phyloP scores from a whole-genome alignment of 1,139 yeast genomes.

The Zhuliangozyma blackwelliae region DNA sequence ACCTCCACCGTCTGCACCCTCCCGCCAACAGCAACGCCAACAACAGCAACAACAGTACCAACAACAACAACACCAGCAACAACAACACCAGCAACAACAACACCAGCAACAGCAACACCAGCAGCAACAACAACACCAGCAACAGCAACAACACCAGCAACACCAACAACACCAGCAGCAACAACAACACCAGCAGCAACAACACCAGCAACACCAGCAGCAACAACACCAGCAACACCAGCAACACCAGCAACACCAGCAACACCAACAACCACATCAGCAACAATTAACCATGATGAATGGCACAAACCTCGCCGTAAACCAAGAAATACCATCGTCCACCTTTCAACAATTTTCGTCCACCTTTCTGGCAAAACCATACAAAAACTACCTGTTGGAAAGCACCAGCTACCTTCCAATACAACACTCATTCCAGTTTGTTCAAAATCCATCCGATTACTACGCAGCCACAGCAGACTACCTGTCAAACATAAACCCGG shows the following conservation, averaged over 20 bases:
- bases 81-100: too few relatives aligned
- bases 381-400: constrained; percentile 11
- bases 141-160: constrained; percentile 2
- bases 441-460: too few relatives aligned
- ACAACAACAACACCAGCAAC: too few relatives aligned
- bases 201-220: too few relatives aligned
- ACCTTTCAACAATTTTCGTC: constrained; percentile 5
- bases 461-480: too few relatives aligned
- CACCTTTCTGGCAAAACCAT: constrained; percentile 4
- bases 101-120: background rate
- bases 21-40: background rate
- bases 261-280: background rate
- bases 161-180: background rate
- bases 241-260: background rate
- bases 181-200: constrained; percentile 2
- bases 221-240: too few relatives aligned
- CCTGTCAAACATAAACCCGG: too few relatives aligned
- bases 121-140: background rate
- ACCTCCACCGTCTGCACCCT: too few relatives aligned
- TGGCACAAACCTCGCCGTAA: background rate
- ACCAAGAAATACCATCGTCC: constrained; percentile 2
- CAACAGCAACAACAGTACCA: background rate
- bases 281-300: too few relatives aligned
- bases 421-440: too few relatives aligned
- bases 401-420: constrained; percentile 11